A percentile compares a stretch with the other conserved stretches of the same genome.
These are phyloP conservation scores for Gentiana dahurica DNA, from an alignment of 257 asterid genomes.

Conservation along the genomic window DNA sequence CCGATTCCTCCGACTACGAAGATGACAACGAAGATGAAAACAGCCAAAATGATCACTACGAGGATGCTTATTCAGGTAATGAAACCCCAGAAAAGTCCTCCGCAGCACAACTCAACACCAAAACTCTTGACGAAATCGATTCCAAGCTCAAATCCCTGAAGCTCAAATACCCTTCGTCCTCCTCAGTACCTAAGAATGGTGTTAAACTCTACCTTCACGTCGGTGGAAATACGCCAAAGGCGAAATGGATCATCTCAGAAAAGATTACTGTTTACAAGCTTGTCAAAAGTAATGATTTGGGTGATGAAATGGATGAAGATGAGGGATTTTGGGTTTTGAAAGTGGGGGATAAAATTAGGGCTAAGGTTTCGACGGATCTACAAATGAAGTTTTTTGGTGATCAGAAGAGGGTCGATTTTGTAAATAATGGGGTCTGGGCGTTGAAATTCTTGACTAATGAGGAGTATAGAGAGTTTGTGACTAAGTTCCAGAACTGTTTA, in stretches of 20 bases:
- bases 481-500: conserved; percentile 64
- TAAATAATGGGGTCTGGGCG: conserved; percentile 94
- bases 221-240: conserved; percentile 90
- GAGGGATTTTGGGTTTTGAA: conserved; percentile 79
- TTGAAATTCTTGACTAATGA: conserved; percentile 58
- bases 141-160: conserved; percentile 56
- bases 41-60: conserved; percentile 32
- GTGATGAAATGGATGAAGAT: conserved; percentile 30
- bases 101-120: conserved; percentile 18
- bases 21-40: conserved; percentile 40
- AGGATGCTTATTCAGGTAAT: conserved; percentile 39
- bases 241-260: conserved; percentile 78
- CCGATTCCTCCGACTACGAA: conserved; percentile 71
- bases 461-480: conserved; percentile 66
- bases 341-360: conserved; percentile 59
- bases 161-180: conserved; percentile 49
- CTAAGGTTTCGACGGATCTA: conserved; percentile 69
- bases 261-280: conserved; percentile 42
- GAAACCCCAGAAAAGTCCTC: conserved; percentile 14
- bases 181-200: conserved; percentile 33
- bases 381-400: conserved; percentile 90
- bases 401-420: conserved; percentile 93
- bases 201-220: conserved; percentile 75
- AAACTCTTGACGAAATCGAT: conserved; percentile 63
- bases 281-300: conserved; percentile 41